Conservation (phyloP, 2,329 filamentous ascomycete species). For the Phialophora macrospora region DNA sequence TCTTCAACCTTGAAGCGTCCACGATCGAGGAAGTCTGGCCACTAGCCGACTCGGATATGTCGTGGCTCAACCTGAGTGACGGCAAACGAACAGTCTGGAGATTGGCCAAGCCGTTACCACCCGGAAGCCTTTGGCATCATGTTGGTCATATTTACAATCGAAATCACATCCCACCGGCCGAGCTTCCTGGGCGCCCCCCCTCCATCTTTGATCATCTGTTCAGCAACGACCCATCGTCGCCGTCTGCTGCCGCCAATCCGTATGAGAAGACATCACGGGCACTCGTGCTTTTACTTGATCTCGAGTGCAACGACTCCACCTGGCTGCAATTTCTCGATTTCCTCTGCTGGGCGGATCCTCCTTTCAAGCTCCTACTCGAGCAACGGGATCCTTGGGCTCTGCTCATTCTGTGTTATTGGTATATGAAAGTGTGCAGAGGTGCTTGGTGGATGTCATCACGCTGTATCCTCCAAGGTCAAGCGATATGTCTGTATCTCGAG, state of each 20-base stretch:
- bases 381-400: slow-evolving; percentile 60
- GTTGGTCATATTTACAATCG: slow-evolving; percentile 8
- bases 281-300: slow-evolving; percentile 43
- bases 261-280: slow-evolving; percentile 47
- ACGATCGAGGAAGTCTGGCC: slow-evolving; percentile 61
- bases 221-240: not conserved
- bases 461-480: slow-evolving; percentile 55
- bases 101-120: slow-evolving; percentile 55
- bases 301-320: slow-evolving; percentile 48
- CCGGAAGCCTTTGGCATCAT: slow-evolving; percentile 49
- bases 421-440: slow-evolving; percentile 51
- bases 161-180: not conserved
- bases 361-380: slow-evolving; percentile 54
- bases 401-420: slow-evolving; percentile 63
- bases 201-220: slow-evolving; percentile 33
- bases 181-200: not conserved
- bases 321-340: slow-evolving; percentile 56
- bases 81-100: slow-evolving; percentile 62
- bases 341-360: slow-evolving; percentile 51
- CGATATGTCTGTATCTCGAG: slow-evolving; percentile 55
- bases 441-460: slow-evolving; percentile 58
- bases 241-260: slow-evolving; percentile 38
- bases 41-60: slow-evolving; percentile 57
- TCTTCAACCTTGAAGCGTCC: slow-evolving; percentile 49
- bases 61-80: slow-evolving; percentile 63